These are phyloP conservation scores for Xanthoconium separans DNA, from an alignment of 1,284 basidiomycete species.

Conservation along the genomic window DNA sequence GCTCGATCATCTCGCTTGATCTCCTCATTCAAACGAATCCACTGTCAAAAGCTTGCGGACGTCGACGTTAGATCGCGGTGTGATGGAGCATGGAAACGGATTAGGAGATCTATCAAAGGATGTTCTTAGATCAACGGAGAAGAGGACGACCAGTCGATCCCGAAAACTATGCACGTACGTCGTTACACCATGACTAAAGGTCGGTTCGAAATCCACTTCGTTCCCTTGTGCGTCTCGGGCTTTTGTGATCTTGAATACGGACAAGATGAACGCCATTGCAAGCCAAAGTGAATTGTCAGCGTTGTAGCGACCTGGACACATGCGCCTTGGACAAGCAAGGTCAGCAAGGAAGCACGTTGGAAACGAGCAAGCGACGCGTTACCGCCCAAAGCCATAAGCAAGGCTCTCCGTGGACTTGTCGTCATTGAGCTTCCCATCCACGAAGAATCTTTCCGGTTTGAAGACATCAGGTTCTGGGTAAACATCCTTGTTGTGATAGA, in stretches of 20 bases:
- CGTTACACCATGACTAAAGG: constrained; percentile 16
- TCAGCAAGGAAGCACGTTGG: background rate
- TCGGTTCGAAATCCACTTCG: constrained; percentile 16
- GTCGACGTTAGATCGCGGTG: constrained; percentile 3
- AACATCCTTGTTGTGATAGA: constrained; percentile 38
- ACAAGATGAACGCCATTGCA: constrained; percentile 22
- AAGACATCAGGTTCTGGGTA: constrained; percentile 43
- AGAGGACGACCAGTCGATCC: background rate
- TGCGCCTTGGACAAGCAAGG: constrained; percentile 7
- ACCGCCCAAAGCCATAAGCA: constrained; percentile 46
- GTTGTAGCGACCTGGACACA: constrained; percentile 29
- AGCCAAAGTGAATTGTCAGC: constrained; percentile 29
- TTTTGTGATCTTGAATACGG: constrained; percentile 21
- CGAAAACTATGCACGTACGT: constrained; percentile 5
- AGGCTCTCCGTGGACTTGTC: constrained; percentile 34
- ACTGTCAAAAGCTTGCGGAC: background rate
- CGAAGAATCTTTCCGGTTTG: constrained; percentile 41
- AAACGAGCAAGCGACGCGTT: background rate
- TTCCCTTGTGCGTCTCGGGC: constrained; percentile 14
- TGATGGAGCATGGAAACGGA: constrained; percentile 24
- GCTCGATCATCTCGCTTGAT: background rate
- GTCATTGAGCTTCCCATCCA: constrained; percentile 23
- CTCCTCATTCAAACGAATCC: background rate
- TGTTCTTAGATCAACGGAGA: background rate
- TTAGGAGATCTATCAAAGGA: constrained; percentile 16